These are phyloP conservation scores for Phytophthora macrochlamydospora DNA, from an alignment of 352 stramenopile genomes.

Conservation along the genomic window DNA sequence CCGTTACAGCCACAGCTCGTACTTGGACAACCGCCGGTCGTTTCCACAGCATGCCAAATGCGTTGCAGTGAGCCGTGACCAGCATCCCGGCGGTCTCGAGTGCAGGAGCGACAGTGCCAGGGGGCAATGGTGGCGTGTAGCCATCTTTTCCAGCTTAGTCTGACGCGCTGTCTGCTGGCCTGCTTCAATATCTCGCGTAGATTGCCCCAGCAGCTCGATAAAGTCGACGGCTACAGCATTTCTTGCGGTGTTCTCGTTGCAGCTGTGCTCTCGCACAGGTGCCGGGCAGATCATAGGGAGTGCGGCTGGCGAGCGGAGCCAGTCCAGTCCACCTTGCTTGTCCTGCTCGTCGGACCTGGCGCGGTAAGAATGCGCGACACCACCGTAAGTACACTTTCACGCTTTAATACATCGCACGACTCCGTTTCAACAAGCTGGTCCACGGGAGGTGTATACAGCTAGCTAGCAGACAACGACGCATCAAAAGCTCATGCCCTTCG, in stretches of 20 bases:
- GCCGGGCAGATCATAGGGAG: not conserved
- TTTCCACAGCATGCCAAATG: too few relatives aligned
- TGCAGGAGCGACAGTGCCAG: too few relatives aligned
- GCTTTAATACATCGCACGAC: too few relatives aligned
- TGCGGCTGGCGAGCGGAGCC: not conserved
- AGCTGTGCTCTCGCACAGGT: not conserved
- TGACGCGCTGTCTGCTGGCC: not conserved
- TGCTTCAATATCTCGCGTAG: not conserved
- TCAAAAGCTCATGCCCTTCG: not conserved
- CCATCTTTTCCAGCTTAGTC: not conserved
- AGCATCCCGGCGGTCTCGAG: not conserved
- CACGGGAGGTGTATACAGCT: not conserved
- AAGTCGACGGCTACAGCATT: not conserved
- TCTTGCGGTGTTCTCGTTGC: not conserved
- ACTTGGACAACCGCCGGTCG: not conserved
- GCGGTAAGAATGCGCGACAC: not conserved
- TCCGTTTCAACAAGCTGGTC: too few relatives aligned
- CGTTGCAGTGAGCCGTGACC: too few relatives aligned
- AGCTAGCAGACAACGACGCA: not conserved
- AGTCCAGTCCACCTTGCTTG: not conserved
- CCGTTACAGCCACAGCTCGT: not conserved
- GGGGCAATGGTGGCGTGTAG: not conserved
- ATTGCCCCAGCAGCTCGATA: not conserved
- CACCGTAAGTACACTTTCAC: not conserved
- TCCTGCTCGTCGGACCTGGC: not conserved